phyloP scores from a whole-genome alignment of 2,329 filamentous ascomycete species.

The Exophiala sp. region DNA sequence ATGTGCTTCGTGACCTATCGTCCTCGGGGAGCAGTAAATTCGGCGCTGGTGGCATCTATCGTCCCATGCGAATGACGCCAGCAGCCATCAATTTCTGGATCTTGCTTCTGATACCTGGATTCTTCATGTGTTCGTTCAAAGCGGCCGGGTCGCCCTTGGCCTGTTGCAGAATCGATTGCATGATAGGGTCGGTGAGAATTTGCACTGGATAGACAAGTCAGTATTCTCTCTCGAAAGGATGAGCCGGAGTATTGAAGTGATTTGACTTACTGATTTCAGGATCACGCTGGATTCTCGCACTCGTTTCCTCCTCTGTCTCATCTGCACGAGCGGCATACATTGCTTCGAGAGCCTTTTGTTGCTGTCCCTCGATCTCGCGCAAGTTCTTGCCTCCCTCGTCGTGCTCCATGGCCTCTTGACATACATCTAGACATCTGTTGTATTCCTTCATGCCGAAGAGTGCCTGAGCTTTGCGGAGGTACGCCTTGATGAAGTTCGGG shows the following conservation, averaged over 20 bases:
- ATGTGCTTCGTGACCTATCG: too few relatives aligned
- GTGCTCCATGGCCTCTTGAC: constrained; percentile 72
- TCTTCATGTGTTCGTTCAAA: constrained; percentile 95
- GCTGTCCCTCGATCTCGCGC: constrained; percentile 88
- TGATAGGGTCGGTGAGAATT: constrained; percentile 83
- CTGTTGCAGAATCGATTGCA: constrained; percentile 96
- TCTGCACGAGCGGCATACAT: constrained; percentile 90
- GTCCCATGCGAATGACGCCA: constrained; percentile 79
- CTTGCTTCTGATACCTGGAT: constrained; percentile 77
- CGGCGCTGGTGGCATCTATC: constrained; percentile 32
- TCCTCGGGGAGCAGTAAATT: too few relatives aligned
- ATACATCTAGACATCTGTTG: constrained; percentile 88
- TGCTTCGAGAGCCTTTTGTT: constrained; percentile 84
- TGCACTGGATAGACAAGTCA: constrained; percentile 17
- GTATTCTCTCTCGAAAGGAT: neutral
- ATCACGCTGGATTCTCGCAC: constrained; percentile 83
- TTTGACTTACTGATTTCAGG: constrained; percentile 69
- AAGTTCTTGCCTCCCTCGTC: constrained; percentile 78
- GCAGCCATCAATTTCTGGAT: constrained; percentile 93
- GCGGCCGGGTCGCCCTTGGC: constrained; percentile 90
- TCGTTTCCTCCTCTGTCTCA: constrained; percentile 93
- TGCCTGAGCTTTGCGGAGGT: constrained; percentile 93
- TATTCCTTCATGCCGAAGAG: constrained; percentile 98
- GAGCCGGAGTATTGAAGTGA: too few relatives aligned
- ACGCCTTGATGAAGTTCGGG: constrained; percentile 87